Base-by-base conservation (phyloP, 2,329 filamentous ascomycete species). In the Drechslerella dactyloides region DNA sequence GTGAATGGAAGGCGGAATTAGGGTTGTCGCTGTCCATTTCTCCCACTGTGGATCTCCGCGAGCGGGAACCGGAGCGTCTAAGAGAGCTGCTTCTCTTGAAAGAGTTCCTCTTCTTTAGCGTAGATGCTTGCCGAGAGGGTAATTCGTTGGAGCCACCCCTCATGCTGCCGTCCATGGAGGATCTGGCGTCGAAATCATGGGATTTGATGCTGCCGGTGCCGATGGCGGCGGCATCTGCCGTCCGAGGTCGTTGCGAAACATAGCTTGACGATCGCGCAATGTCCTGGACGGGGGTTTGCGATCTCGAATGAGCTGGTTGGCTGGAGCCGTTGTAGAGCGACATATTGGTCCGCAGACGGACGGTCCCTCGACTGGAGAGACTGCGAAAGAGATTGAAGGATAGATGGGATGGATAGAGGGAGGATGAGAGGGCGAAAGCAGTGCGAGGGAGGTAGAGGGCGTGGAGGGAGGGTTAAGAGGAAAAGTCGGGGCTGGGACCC, bases 21-120 rank as follows among this genome's bases (percentile, higher is more conserved):
- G 86, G 84, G 70, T 91, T 88, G 30, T 83, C 83, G 3, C 83
- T 85, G 69, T 90, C 87, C 69, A 85, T 87, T 65, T 96, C 83
- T 77, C 92, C 96, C 76, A 87, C 87, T 57, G 97, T 91, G 78
- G 92, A 96, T 62, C 92, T 93, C 19, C 65, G 65, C 27, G 93
- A 91, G 60, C 89, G 87, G 80, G 93, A 97, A 74, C 87, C 84
- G 78, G 88, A 92, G 76, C 92, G 89, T 80, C 88, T 89, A 75
- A 96, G 78, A 78, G 91, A 96, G 42, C 83, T 85, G 70, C 84
- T 87, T 76, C 89, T 86, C 75, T 88, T 88, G 68, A 97, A 78
- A 8, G 92, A 96, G 23, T 83, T 83, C 80, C 91, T 94, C 84
- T 97, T 97, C 83, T 91, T 94, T 76, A 97, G 83, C 0, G 93